Percentiles rank a stretch among this genome's conserved stretches.
Evolutionary conservation across 106 monocot species (phyloP).

Genomic region (Triglochin maritima): DNA sequence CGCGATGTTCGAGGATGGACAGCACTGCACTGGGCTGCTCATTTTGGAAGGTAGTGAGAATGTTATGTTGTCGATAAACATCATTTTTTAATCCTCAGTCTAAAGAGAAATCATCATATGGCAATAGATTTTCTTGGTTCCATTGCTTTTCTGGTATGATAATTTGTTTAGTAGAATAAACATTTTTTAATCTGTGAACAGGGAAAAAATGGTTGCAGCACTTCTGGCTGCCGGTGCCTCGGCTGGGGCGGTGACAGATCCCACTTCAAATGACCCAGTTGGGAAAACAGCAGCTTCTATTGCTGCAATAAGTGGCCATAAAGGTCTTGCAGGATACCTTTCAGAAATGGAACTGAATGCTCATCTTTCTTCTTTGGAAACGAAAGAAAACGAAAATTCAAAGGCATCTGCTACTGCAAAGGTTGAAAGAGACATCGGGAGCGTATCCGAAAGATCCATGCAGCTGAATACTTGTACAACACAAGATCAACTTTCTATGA

Average conservation of each 20-base stretch:
- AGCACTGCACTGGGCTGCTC: constrained; percentile 98
- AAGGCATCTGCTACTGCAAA: constrained; percentile 36
- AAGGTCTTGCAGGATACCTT: constrained; percentile 73
- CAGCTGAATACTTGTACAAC: constrained; percentile 24
- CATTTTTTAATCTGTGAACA: constrained; percentile 12
- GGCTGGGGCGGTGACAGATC: constrained; percentile 52
- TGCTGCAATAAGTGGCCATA: constrained; percentile 39
- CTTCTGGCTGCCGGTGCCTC: constrained; percentile 67
- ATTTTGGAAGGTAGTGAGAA: constrained; percentile 66
- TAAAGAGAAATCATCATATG: too few relatives aligned
- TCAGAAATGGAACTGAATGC: constrained; percentile 48
- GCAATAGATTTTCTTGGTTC: neutral
- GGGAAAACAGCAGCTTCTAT: constrained; percentile 67
- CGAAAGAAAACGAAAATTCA: constrained; percentile 43
- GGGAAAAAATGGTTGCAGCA: constrained; percentile 71
- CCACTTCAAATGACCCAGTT: constrained; percentile 43
- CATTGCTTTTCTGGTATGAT: neutral
- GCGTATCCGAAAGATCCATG: constrained; percentile 27
- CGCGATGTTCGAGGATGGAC: constrained; percentile 95
- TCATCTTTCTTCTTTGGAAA: constrained; percentile 44
- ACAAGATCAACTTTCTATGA: constrained; percentile 51
- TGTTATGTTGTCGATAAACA: neutral
- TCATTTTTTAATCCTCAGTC: too few relatives aligned
- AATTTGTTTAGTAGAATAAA: neutral
- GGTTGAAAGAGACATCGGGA: constrained; percentile 35